Base-by-base conservation (phyloP, 2,329 filamentous ascomycete genomes). In the Cordyceps cicadae region DNA sequence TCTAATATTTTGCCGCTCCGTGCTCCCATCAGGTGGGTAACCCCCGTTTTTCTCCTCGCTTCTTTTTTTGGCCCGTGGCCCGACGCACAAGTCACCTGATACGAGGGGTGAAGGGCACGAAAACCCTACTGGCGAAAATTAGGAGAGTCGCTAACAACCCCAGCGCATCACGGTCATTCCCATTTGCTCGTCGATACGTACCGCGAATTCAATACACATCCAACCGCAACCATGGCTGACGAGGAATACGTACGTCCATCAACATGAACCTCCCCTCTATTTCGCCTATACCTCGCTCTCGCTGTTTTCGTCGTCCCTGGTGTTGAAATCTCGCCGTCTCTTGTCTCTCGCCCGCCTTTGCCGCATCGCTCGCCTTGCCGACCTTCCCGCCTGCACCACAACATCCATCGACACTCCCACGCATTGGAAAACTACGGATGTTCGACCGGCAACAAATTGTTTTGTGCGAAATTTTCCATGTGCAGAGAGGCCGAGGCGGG, bases 201-300 rank as follows among this genome's bases (percentile, higher is more conserved):
- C 58, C 75, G 76, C 75, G 73, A 77, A 75, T 74, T 70, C 70
- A 69, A 70, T 70, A 71, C 70, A 60, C 70, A 67, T 72, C 70
- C 71, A 70, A 79, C 75, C 78, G 77, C 75, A 76, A 81, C 73
- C 81, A 93, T 93, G 90, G 90, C 90, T 87, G 90, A 93, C 84
- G 88, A 92, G 82, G 88, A 92, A 82, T 94, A 94, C 83, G 89
- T 92, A 84, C 79, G 89, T 89, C 68, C 14, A 17, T 41, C 50
- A 19, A 46, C 41, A 43, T 24, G 48, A 46, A 46, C 43, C 43
- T 46, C n/a, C 9, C 7, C n/a, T 4, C 7, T 29, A 6, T 19
- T 21, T 46, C 34, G 34, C 34, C 9, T 37, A 50, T n/a, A 50
- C n/a, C 29, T 49, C 43, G 45, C 54, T 50, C 54, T 41, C 54